phyloP scores from a whole-genome alignment of 73 alveolate species.

The Uronychia setigera region DNA sequence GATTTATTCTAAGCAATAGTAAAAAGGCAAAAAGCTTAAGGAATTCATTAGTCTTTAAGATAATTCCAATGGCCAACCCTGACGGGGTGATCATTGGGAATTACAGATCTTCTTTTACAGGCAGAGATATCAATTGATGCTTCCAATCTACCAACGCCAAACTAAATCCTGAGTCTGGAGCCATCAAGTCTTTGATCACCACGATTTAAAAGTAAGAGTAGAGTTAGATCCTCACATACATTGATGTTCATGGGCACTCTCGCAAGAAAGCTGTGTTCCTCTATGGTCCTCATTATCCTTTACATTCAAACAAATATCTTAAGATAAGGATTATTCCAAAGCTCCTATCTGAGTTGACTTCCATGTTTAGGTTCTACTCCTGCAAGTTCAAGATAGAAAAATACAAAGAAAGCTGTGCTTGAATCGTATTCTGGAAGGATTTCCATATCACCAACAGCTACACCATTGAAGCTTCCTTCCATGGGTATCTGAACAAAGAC shows the following conservation, averaged over 20 bases:
- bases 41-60: constrained; percentile 68
- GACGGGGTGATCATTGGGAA: constrained; percentile 81
- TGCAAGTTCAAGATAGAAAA: constrained; percentile 46
- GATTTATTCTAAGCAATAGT: neutral
- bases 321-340: constrained; percentile 57
- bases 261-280: constrained; percentile 49
- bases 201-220: neutral
- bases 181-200: neutral
- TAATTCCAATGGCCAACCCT: constrained; percentile 76
- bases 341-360: constrained; percentile 52
- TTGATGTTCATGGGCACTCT: constrained; percentile 70
- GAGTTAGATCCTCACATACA: constrained; percentile 20
- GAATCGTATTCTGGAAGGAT: constrained; percentile 40
- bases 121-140: constrained; percentile 71
- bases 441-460: constrained; percentile 43
- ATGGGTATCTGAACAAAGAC: constrained; percentile 49
- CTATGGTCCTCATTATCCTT: constrained; percentile 75
- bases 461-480: constrained; percentile 50
- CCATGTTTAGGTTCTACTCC: constrained; percentile 50
- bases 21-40: constrained; percentile 21
- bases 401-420: constrained; percentile 48
- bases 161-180: constrained; percentile 24
- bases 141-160: constrained; percentile 12
- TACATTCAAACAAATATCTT: constrained; percentile 53
- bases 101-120: constrained; percentile 60